These are phyloP conservation scores for Trypanosoma lewisi DNA, from an alignment of 208 protist genomes.

Conservation along the genomic window DNA sequence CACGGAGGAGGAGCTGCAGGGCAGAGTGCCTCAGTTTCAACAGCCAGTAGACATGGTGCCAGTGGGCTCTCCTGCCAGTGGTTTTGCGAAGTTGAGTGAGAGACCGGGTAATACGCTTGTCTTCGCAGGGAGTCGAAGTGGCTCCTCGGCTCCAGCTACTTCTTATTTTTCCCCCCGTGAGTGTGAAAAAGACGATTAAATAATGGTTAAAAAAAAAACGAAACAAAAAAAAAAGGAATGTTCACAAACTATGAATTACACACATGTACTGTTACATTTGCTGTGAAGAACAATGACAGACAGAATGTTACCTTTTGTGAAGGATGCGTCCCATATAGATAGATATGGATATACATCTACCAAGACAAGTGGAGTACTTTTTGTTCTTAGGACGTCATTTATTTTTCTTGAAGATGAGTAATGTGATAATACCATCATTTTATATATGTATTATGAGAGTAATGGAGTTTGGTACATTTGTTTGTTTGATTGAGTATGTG, in stretches of 20 bases:
- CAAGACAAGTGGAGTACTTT: too few relatives aligned
- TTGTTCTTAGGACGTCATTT: too few relatives aligned
- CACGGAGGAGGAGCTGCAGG: background rate
- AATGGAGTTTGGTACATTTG: slow-evolving; percentile 2
- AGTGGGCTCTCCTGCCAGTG: background rate
- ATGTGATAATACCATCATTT: too few relatives aligned
- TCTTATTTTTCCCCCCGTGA: slow-evolving; percentile 2
- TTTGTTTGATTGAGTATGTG: slow-evolving; percentile 2
- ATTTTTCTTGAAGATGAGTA: too few relatives aligned
- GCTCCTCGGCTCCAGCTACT: background rate
- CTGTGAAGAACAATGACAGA: too few relatives aligned
- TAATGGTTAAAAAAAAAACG: background rate
- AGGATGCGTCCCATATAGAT: too few relatives aligned
- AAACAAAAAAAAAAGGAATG: slow-evolving; percentile 1
- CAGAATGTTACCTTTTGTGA: too few relatives aligned
- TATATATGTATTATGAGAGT: too few relatives aligned
- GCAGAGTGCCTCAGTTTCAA: background rate
- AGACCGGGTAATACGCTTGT: background rate
- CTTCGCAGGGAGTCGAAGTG: background rate
- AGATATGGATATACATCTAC: too few relatives aligned
- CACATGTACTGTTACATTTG: background rate
- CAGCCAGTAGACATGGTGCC: background rate
- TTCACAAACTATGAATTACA: background rate
- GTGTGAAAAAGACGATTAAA: background rate
- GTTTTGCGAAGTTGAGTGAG: background rate